Base-by-base conservation (phyloP, 331 rosid genomes). In the Ulmus americana region DNA sequence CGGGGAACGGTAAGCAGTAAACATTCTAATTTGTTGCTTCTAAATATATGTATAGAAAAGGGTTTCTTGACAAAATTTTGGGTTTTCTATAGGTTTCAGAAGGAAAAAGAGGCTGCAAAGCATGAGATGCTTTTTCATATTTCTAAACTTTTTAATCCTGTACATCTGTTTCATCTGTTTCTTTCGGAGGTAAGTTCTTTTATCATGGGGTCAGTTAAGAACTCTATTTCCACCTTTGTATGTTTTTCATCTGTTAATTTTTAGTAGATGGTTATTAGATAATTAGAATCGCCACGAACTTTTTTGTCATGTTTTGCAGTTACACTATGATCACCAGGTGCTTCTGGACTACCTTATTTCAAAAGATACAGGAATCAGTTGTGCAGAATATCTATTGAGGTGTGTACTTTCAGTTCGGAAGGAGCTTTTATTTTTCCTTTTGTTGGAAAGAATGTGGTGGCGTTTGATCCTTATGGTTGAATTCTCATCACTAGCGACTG, bases 291-390 rank as follows among this genome's bases (percentile, higher is more conserved):
- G 35, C 35, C 48, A 47, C 42, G 53, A 59, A 12, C 16, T 54
- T 74, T 67, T 28, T 45, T 69, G 58, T 70, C 42, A 20, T 70
- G 39, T 59, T 69, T 70, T 78, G 80, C 94, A 92, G 98, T 83
- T 92, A 80, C 87, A 78, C 78, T 92, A 92, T 73, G 98, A 92
- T 72, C 98, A 92, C 64, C 89, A 83, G 72, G 88, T 92, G 80
- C 94, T 92, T 73, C 86, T 92, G 73, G 96, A 88, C 75, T 92
- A 86, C 76, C 98, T 89, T 74, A 86, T 92, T 68, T 85, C 96
- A 3, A 92, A 86, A 74, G 91, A 92, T 82, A 79, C 87, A 6
- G 96, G 98, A 80, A 82, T 78, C 61, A 81, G 79, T 70, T 92
- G 95, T 70, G 91, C 83, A 70, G 89, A 89, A 71, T 92, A 92